phyloP scores from a whole-genome alignment of 495 filamentous ascomycete genomes.

The Thozetella sp. region DNA sequence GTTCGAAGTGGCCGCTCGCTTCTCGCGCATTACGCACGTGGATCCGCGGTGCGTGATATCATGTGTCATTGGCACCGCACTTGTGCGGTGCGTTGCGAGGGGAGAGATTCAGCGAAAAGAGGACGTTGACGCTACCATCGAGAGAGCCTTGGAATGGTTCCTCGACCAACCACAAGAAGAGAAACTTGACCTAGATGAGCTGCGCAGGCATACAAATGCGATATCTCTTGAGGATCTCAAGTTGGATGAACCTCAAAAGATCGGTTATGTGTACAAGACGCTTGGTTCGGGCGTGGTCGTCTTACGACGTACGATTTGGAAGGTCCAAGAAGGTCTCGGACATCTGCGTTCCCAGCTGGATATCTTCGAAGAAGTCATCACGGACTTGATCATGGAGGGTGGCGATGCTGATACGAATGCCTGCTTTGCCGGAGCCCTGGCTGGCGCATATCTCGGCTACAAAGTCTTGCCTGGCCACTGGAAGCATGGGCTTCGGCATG shows the following conservation, averaged over 20 bases:
- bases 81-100: conserved; percentile 40
- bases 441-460: conserved; percentile 44
- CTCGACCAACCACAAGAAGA: conserved; percentile 10
- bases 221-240: conserved; percentile 28
- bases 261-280: conserved; percentile 54
- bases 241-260: conserved; percentile 35
- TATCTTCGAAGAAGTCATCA: conserved; percentile 42
- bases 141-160: conserved; percentile 20
- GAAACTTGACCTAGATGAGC: conserved; percentile 32
- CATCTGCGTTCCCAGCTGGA: conserved; percentile 6
- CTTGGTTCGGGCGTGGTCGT: conserved; percentile 39
- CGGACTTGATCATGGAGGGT: conserved; percentile 44
- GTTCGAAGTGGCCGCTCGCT: conserved; percentile 24
- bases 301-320: conserved; percentile 34
- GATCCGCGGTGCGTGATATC: conserved; percentile 48
- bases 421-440: conserved; percentile 43
- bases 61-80: conserved; percentile 37
- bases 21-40: conserved; percentile 39
- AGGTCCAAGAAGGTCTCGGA: conserved; percentile 3
- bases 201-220: conserved; percentile 30
- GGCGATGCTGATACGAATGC: conserved; percentile 55
- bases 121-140: conserved; percentile 31
- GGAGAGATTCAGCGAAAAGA: conserved; percentile 36
- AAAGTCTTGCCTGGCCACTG: conserved; percentile 37
- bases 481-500: conserved; percentile 38